These are phyloP conservation scores for Allium sativum DNA, from an alignment of 106 monocot genomes.

Conservation along the genomic window DNA sequence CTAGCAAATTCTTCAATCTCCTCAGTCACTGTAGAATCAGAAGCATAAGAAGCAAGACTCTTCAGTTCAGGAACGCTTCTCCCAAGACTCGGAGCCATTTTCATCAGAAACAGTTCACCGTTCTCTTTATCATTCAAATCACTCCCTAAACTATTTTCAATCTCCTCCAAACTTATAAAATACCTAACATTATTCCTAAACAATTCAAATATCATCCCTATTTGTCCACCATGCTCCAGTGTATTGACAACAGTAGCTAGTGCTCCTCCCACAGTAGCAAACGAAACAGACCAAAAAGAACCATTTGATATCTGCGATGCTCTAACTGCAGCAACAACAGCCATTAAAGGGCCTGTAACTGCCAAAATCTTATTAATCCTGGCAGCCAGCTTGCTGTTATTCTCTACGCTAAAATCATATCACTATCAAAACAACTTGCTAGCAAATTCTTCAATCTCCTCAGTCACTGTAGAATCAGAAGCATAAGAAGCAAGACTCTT, in stretches of 20 bases:
- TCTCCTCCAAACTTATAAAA: conserved; percentile 22
- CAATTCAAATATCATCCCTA: conserved; percentile 37
- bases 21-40: conserved; percentile 2
- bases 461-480: conserved; percentile 3
- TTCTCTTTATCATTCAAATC: conserved; percentile 38
- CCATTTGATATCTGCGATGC: background rate
- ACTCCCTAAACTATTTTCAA: conserved; percentile 15
- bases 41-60: conserved; percentile 23
- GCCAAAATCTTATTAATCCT: conserved; percentile 44
- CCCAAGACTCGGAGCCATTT: conserved; percentile 61
- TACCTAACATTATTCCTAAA: conserved; percentile 28
- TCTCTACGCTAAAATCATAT: no score
- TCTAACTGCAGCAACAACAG: conserved; percentile 30
- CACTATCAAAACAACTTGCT: conserved; percentile 49
- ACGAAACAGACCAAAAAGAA: conserved; percentile 7
- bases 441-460: conserved; percentile 28
- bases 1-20: conserved; percentile 51
- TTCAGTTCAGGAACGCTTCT: conserved; percentile 47
- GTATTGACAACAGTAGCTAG: conserved; percentile 35
- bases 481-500: conserved; percentile 25
- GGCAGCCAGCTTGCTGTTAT: conserved; percentile 11
- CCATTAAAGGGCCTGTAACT: conserved; percentile 40
- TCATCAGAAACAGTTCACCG: conserved; percentile 56
- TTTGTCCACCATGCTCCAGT: conserved; percentile 25
- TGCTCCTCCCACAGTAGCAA: conserved; percentile 40